Percentiles rank a stretch among this genome's conserved stretches.
These are phyloP conservation scores for Closterium sp. DNA, from an alignment of 139 green algal species.

Conservation along the genomic window DNA sequence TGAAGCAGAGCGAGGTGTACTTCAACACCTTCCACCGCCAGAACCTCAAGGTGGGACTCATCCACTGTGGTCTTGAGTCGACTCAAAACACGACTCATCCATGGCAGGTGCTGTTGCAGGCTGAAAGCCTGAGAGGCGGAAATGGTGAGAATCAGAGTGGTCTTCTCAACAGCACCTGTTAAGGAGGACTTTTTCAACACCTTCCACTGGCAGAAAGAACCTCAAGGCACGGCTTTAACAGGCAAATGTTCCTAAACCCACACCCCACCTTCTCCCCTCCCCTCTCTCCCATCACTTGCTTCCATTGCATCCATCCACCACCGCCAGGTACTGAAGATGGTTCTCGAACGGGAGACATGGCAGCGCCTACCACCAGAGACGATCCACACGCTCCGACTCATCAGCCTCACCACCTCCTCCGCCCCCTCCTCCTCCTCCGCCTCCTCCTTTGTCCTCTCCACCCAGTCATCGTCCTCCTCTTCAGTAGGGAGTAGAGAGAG, in stretches of 20 bases:
- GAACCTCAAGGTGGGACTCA: no score
- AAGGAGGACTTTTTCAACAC: slow-evolving; percentile 40
- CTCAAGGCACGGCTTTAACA: no score
- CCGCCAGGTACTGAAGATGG: slow-evolving; percentile 47
- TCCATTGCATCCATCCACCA: no score
- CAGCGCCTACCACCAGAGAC: slow-evolving; percentile 17
- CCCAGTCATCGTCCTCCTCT: neutral
- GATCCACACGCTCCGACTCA: slow-evolving; percentile 26
- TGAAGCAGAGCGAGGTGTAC: slow-evolving; percentile 44
- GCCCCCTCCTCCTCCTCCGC: neutral
- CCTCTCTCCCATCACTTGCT: no score
- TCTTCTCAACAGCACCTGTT: no score
- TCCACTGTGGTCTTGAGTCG: no score
- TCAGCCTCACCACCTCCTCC: slow-evolving; percentile 19
- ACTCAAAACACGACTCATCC: neutral
- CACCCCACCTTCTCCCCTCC: no score
- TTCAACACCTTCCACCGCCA: slow-evolving; percentile 51
- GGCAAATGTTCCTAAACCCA: no score
- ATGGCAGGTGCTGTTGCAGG: no score
- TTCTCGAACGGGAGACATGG: slow-evolving; percentile 43
- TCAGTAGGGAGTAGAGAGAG: neutral
- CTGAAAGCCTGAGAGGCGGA: slow-evolving; percentile 17
- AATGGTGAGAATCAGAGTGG: slow-evolving; percentile 39
- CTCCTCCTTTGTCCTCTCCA: neutral
- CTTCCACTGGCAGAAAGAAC: slow-evolving; percentile 37